phyloP scores from a whole-genome alignment of 495 filamentous ascomycete species.

The Penicillium odoratum region DNA sequence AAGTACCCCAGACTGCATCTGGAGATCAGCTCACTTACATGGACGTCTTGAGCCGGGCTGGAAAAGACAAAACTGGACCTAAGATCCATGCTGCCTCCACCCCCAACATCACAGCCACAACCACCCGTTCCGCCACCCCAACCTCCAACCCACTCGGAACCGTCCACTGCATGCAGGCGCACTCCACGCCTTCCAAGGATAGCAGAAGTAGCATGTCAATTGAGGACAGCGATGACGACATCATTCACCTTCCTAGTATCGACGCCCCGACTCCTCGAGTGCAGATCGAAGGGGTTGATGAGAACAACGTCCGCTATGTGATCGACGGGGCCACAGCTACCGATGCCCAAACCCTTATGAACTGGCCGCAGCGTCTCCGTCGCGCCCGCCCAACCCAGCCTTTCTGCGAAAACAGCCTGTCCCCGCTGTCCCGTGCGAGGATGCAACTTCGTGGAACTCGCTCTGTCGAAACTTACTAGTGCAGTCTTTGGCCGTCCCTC shows the following conservation, averaged over 20 bases:
- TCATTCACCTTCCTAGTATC: conserved; percentile 41
- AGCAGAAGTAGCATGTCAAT: conserved; percentile 24
- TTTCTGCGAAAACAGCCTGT: conserved; percentile 21
- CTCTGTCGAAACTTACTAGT: conserved; percentile 30
- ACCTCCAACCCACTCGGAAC: conserved; percentile 13
- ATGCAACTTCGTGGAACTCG: conserved; percentile 29
- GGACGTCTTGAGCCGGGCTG: conserved; percentile 32
- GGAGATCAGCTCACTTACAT: conserved; percentile 36
- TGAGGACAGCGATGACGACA: conserved; percentile 40
- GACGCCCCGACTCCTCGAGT: conserved; percentile 26
- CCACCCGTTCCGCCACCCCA: background rate
- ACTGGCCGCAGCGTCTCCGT: conserved; percentile 31
- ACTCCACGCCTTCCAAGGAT: conserved; percentile 28
- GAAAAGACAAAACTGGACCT: conserved; percentile 1
- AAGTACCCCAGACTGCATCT: conserved; percentile 1
- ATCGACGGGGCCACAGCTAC: conserved; percentile 29
- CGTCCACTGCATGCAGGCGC: conserved; percentile 43
- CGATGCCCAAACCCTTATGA: conserved; percentile 37
- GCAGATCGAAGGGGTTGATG: conserved; percentile 40
- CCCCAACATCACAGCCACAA: conserved; percentile 4
- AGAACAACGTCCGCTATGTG: conserved; percentile 40
- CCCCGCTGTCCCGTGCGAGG: conserved; percentile 22
- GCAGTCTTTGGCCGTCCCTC: background rate
- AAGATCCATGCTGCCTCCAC: background rate
- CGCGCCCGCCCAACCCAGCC: conserved; percentile 11